Percentiles rank a stretch among this genome's conserved stretches.
Conservation (phyloP, 208 protist species). For the Trypanosomatidae sp. region DNA sequence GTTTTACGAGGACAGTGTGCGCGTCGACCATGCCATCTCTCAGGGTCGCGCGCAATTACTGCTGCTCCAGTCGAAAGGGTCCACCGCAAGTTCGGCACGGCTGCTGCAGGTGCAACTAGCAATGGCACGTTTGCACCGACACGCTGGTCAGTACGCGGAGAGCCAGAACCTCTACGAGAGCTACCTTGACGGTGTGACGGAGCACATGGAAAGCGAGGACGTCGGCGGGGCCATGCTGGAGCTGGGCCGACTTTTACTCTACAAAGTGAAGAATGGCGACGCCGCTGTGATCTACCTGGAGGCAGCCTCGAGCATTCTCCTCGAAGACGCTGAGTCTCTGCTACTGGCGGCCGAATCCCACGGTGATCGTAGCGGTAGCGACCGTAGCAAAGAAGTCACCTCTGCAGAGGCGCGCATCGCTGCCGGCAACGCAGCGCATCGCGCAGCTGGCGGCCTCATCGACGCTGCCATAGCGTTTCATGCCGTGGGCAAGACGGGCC, state of each 20-base stretch:
- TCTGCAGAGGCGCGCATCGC: constrained; percentile 8
- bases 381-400: background rate
- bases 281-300: constrained; percentile 62
- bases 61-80: constrained; percentile 41
- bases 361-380: background rate
- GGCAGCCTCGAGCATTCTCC: constrained; percentile 48
- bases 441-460: constrained; percentile 47
- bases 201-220: constrained; percentile 42
- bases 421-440: constrained; percentile 32
- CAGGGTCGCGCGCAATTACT: constrained; percentile 53
- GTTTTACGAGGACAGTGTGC: constrained; percentile 40
- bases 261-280: constrained; percentile 24
- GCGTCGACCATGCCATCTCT: constrained; percentile 44
- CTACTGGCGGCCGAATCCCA: constrained; percentile 10
- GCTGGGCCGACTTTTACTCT: constrained; percentile 61
- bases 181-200: constrained; percentile 54
- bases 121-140: constrained; percentile 62
- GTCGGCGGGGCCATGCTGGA: constrained; percentile 63
- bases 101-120: constrained; percentile 39
- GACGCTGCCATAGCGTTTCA: constrained; percentile 62
- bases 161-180: constrained; percentile 59
- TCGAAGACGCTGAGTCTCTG: constrained; percentile 50
- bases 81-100: constrained; percentile 10
- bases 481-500: constrained; percentile 37
- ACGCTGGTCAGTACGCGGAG: constrained; percentile 39